Percentiles rank a stretch among this genome's conserved stretches.
Conservation (phyloP, 495 filamentous ascomycete genomes). For the Jackrogersella minutella region DNA sequence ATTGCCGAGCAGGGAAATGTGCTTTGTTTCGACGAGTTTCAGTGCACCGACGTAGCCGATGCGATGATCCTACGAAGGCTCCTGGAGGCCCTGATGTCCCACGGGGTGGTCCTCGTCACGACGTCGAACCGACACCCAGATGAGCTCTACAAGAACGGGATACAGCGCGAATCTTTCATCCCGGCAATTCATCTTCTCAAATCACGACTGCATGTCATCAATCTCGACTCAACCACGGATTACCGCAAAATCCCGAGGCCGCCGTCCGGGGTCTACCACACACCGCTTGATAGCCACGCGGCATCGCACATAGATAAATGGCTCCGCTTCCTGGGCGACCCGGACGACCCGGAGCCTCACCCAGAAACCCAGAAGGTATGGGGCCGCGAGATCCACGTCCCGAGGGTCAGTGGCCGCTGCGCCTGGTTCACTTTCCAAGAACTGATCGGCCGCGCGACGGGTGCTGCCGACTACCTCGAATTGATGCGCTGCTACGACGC, state of each 20-base stretch:
- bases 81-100: constrained; percentile 88
- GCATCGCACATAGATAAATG: constrained; percentile 85
- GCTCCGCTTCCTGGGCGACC: constrained; percentile 92
- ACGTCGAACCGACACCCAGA: constrained; percentile 97
- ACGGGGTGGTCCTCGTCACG: constrained; percentile 94
- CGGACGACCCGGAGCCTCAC: constrained; percentile 77
- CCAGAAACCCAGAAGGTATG: constrained; percentile 84
- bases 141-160: constrained; percentile 97
- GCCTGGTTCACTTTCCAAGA: constrained; percentile 92
- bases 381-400: constrained; percentile 89
- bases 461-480: constrained; percentile 95
- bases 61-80: constrained; percentile 95
- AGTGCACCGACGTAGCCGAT: constrained; percentile 98
- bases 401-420: constrained; percentile 83
- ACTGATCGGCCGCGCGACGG: constrained; percentile 83
- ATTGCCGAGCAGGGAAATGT: constrained; percentile 87
- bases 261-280: constrained; percentile 89
- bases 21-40: constrained; percentile 98
- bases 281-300: constrained; percentile 78
- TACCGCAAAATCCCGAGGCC: constrained; percentile 97
- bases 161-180: constrained; percentile 93
- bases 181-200: constrained; percentile 94
- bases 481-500: constrained; percentile 89
- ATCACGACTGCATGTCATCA: constrained; percentile 81
- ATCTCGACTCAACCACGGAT: constrained; percentile 93